phyloP scores from a whole-genome alignment of 805 yeast genomes.

The Pichia eremophila region DNA sequence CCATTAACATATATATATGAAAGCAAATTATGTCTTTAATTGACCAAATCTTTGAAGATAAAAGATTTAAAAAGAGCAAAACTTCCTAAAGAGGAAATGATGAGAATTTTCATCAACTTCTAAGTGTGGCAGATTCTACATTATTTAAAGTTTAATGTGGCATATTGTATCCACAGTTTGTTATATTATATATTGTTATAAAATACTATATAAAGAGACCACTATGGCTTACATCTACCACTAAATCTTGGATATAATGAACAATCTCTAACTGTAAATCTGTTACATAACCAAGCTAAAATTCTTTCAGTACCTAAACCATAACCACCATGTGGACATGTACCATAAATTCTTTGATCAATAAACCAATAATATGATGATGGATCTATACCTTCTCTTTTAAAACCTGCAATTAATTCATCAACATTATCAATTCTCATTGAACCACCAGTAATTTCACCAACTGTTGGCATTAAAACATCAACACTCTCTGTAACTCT shows the following conservation, averaged over 20 bases:
- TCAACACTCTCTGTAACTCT: constrained; percentile 98
- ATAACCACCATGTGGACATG: constrained; percentile 98
- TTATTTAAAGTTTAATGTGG: no score
- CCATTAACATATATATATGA: no score
- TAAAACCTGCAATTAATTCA: constrained; percentile 82
- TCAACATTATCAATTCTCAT: constrained; percentile 86
- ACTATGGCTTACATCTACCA: constrained; percentile 92
- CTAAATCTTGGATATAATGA: constrained; percentile 95
- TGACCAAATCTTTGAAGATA: no score
- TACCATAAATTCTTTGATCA: constrained; percentile 94
- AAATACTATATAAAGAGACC: not conserved
- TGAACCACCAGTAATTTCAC: constrained; percentile 98
- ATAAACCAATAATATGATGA: constrained; percentile 90
- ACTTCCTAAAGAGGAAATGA: no score
- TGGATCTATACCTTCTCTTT: constrained; percentile 82
- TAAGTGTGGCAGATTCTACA: no score
- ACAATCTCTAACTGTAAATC: constrained; percentile 98
- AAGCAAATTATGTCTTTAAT: no score
- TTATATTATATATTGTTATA: no score
- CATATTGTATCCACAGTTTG: no score
- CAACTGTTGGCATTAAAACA: constrained; percentile 97
- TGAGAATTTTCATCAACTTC: no score
- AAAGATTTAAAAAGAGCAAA: no score
- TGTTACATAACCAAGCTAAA: constrained; percentile 94
- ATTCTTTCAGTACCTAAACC: constrained; percentile 98